Base-by-base conservation (phyloP, 2,329 filamentous ascomycete genomes). In the Scedosporium dehoogii region DNA sequence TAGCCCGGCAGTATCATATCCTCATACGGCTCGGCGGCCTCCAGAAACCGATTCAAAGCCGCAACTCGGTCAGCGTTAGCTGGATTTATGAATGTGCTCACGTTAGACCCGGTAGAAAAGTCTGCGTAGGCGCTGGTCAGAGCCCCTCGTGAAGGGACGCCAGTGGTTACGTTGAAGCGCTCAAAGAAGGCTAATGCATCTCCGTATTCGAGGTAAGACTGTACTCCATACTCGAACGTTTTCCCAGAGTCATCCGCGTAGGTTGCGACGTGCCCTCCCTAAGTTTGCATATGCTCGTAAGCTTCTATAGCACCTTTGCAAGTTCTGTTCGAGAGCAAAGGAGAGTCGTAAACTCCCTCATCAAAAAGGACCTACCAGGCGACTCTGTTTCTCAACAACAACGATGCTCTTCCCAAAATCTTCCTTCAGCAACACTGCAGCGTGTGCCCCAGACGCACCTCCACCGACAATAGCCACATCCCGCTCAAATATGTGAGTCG, bases 241-340 rank as follows among this genome's bases (percentile, higher is more conserved):
- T 58, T 65, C 16, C 70, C 72, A 2, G 71, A 75, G n/a, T 75
- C 75, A 42, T 77, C 76, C 3, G 68, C 71, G 66, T 79, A 82
- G 9, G 78, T 81, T 23, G 79, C 70, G 5, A 78, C 76, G 65
- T 82, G 79, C 2, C 81, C 80, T 18, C 81, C 81, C 64, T 81
- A 63, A 48, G 58, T 61, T 48, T 33, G 5, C 29, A 33, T 1
- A 33, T 3, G 6, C 29, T 33, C 29, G 29, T 33, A 33, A 33
- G 29, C 6, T 71, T 60, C 33, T 7, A 7, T 25, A 12, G n/a
- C 16, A 2, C 51, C 10, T 55, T 18, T 18, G 2, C 51, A 55
- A 55, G 29, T 55, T 55, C 51, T 25, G 51, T 14, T 10, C 10
- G 5, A 38, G 10, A 10, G n/a, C 2, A 55, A 7, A 0, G 2